Percentiles rank a stretch among this genome's conserved stretches.
phyloP scores from a whole-genome alignment of 495 filamentous ascomycete genomes.

The Pyronema domesticum region DNA sequence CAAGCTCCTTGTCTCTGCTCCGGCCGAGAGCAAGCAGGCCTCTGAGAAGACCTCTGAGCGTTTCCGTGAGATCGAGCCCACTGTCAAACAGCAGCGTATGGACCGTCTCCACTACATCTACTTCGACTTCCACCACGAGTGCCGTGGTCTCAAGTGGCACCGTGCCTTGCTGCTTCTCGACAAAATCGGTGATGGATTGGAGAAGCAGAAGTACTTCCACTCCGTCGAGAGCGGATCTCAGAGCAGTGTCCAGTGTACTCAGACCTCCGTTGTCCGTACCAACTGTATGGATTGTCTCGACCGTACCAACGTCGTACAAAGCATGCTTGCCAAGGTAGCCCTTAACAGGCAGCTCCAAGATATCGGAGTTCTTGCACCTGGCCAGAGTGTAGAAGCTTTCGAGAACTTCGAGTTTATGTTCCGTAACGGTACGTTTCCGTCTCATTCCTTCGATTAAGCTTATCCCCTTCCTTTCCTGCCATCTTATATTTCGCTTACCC shows the following conservation, averaged over 20 bases:
- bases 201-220: constrained; percentile 76
- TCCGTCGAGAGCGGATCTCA: constrained; percentile 46
- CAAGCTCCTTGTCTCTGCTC: constrained; percentile 48
- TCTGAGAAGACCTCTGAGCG: constrained; percentile 54
- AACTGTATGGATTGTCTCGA: constrained; percentile 99
- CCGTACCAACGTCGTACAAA: constrained; percentile 93
- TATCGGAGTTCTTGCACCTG: constrained; percentile 50
- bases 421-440: constrained; percentile 47
- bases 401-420: constrained; percentile 67
- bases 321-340: constrained; percentile 75
- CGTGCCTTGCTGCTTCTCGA: constrained; percentile 73
- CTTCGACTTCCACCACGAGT: constrained; percentile 97
- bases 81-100: constrained; percentile 39
- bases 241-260: constrained; percentile 24
- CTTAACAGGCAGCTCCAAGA: constrained; percentile 77
- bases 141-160: constrained; percentile 84
- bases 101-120: constrained; percentile 87
- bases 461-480: neutral
- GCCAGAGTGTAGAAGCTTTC: constrained; percentile 53
- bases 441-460: neutral
- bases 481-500: too few relatives aligned
- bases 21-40: constrained; percentile 42
- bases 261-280: constrained; percentile 77
- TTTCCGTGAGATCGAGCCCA: constrained; percentile 56
- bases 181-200: constrained; percentile 50